Percentiles rank a stretch among this genome's conserved stretches.
phyloP scores from a whole-genome alignment of 225 moss, liverwort and hornwort genomes.

The Polytrichum formosum region DNA sequence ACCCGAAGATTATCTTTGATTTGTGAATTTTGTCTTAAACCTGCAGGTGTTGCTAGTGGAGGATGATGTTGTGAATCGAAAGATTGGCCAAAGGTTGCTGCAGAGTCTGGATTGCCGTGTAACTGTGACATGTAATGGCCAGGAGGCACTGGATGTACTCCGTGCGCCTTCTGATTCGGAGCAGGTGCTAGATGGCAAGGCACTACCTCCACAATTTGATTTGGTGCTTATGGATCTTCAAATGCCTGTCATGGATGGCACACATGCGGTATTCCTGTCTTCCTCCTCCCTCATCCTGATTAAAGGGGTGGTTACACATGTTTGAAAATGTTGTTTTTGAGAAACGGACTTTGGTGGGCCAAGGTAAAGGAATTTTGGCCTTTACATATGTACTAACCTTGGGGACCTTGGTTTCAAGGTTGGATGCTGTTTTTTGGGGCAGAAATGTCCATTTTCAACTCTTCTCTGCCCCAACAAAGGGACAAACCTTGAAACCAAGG shows the following conservation, averaged over 20 bases:
- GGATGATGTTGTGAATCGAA: constrained; percentile 62
- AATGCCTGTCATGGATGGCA: constrained; percentile 71
- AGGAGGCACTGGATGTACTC: constrained; percentile 53
- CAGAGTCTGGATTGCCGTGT: constrained; percentile 47
- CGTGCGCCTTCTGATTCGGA: constrained; percentile 18
- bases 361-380: too few species aligned
- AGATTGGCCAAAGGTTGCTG: constrained; percentile 56
- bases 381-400: too few species aligned
- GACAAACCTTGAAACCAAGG: too few species aligned
- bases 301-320: not conserved
- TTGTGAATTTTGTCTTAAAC: not conserved
- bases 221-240: constrained; percentile 69
- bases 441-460: too few species aligned
- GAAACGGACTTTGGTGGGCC: too few species aligned
- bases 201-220: constrained; percentile 40
- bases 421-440: too few species aligned
- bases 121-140: constrained; percentile 52
- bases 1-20: too few species aligned
- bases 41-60: constrained; percentile 55
- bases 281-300: not conserved
- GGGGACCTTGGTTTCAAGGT: too few species aligned
- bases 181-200: constrained; percentile 12
- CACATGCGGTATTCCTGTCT: constrained; percentile 38
- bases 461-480: too few species aligned
- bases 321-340: too few species aligned